These are phyloP conservation scores for Oryza punctata DNA, from an alignment of 176 grass and related monocot species.

Conservation along the genomic window DNA sequence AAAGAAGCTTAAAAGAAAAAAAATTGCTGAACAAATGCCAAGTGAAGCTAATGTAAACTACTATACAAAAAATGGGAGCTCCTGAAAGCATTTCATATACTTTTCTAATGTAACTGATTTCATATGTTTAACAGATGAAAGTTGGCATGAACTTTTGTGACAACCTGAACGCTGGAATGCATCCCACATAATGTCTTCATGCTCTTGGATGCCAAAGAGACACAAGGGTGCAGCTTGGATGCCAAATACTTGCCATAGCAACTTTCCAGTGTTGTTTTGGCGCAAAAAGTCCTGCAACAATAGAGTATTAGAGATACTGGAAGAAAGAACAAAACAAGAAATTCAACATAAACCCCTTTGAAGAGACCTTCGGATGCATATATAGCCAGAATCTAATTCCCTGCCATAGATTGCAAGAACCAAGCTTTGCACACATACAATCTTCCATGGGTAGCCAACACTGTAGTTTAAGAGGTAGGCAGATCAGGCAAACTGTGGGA, in stretches of 20 bases:
- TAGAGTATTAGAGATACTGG: constrained; percentile 29
- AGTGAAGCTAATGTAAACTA: constrained; percentile 17
- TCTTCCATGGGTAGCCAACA: constrained; percentile 92
- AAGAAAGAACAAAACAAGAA: not conserved
- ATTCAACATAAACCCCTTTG: not conserved
- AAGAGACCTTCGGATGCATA: constrained; percentile 92
- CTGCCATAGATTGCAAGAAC: constrained; percentile 52
- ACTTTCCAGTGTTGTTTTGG: constrained; percentile 97
- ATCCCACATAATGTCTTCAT: constrained; percentile 98
- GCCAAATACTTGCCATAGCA: constrained; percentile 93
- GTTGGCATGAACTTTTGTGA: not conserved
- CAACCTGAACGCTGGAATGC: constrained; percentile 82
- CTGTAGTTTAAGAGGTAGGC: constrained; percentile 44
- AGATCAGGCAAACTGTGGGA: constrained; percentile 1
- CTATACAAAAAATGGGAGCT: not conserved
- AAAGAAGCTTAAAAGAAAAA: constrained; percentile 5
- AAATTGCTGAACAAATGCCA: not conserved
- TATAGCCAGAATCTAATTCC: constrained; percentile 90
- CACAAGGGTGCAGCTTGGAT: constrained; percentile 69
- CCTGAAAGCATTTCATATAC: not conserved
- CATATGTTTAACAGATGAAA: constrained; percentile 23
- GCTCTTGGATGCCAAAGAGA: constrained; percentile 85
- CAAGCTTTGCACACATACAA: constrained; percentile 76
- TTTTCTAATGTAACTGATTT: not conserved
- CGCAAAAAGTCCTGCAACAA: constrained; percentile 81